Percentiles rank a stretch among this genome's conserved stretches.
phyloP scores from a whole-genome alignment of 2,329 filamentous ascomycete genomes.

The Xylaria sp. region DNA sequence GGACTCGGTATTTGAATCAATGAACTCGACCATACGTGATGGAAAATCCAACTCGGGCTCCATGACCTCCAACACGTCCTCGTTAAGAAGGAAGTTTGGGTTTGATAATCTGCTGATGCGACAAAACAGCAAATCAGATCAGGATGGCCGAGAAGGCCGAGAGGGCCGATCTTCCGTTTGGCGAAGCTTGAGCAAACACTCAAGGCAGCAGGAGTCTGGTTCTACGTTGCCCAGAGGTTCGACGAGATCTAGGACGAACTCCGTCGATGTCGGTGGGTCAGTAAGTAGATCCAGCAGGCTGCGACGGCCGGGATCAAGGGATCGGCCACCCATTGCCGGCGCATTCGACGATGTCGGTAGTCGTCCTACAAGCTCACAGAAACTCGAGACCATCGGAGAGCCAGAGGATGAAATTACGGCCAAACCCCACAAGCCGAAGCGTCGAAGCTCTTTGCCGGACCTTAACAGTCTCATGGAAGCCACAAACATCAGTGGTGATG shows the following conservation, averaged over 20 bases:
- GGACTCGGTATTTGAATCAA: conserved; percentile 50
- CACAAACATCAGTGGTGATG: conserved; percentile 47
- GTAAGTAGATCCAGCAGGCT: conserved; percentile 45
- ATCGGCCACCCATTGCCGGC: conserved; percentile 56
- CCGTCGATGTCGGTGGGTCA: conserved; percentile 57
- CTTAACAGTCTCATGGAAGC: conserved; percentile 64
- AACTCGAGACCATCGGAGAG: conserved; percentile 56
- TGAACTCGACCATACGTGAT: conserved; percentile 53
- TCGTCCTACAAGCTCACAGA: conserved; percentile 54
- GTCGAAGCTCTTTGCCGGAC: conserved; percentile 87
- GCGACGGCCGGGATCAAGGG: conserved; percentile 51
- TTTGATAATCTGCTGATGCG: conserved; percentile 71
- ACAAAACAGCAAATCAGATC: conserved; percentile 69
- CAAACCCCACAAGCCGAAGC: conserved; percentile 63
- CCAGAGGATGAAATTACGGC: conserved; percentile 40
- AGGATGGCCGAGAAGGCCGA: conserved; percentile 44
- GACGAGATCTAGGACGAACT: conserved; percentile 61
- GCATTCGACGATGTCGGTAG: conserved; percentile 53
- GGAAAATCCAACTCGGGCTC: conserved; percentile 65
- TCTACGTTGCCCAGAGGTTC: conserved; percentile 62
- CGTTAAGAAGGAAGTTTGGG: conserved; percentile 76
- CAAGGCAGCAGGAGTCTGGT: conserved; percentile 53
- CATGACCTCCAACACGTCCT: conserved; percentile 79
- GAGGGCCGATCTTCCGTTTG: conserved; percentile 64
- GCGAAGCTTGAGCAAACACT: conserved; percentile 81